Evolutionary conservation across 148 eudicot genomes (phyloP).

Genomic region (Polygonum maritimum): DNA sequence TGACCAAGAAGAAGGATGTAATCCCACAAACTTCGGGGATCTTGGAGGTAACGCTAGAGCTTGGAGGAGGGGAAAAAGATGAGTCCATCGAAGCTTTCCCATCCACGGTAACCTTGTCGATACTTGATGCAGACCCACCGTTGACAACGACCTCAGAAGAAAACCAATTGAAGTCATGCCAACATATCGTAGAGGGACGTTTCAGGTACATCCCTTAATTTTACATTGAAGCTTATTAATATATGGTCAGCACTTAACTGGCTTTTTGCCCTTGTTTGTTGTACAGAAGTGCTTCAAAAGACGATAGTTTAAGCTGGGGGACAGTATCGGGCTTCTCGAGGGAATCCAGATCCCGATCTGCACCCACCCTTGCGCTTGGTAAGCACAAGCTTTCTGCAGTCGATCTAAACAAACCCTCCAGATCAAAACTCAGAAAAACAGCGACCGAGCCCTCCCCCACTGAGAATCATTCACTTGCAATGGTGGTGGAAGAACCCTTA

Average conservation of each 20-base stretch:
- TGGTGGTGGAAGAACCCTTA: background rate
- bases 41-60: constrained; percentile 63
- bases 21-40: constrained; percentile 28
- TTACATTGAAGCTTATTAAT: background rate
- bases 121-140: constrained; percentile 32
- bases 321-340: constrained; percentile 43
- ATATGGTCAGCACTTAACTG: background rate
- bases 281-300: constrained; percentile 43
- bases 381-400: constrained; percentile 55
- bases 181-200: constrained; percentile 39
- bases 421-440: constrained; percentile 59
- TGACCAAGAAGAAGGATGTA: constrained; percentile 32
- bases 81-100: constrained; percentile 41
- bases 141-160: constrained; percentile 21
- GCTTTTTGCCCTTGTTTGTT: background rate
- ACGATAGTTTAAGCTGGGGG: constrained; percentile 30
- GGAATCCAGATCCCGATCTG: constrained; percentile 34
- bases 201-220: constrained; percentile 44
- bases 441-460: constrained; percentile 25
- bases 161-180: constrained; percentile 34
- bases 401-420: constrained; percentile 46
- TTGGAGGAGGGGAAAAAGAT: constrained; percentile 25
- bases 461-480: constrained; percentile 16
- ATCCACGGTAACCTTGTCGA: constrained; percentile 41
- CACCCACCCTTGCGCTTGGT: constrained; percentile 35